Conservation (phyloP, 2,329 filamentous ascomycete species). For the Ophiosphaerella narmari region DNA sequence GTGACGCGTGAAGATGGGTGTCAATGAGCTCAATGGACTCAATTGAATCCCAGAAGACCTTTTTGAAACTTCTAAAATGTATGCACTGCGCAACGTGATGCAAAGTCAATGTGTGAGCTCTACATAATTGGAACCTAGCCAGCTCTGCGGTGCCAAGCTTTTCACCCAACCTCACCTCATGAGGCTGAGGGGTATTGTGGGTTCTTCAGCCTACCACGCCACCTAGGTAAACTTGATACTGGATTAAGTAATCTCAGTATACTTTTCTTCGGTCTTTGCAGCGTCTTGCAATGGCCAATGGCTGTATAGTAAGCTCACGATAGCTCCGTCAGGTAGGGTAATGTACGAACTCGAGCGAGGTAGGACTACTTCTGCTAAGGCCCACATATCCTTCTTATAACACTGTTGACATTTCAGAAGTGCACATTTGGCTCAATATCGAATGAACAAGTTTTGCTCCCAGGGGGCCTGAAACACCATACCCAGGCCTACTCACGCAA, state of each 20-base stretch:
- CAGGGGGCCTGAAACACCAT: too few relatives aligned
- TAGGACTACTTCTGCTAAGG: too few relatives aligned
- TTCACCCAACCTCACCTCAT: constrained; percentile 30
- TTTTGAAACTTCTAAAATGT: constrained; percentile 22
- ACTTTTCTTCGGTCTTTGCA: neutral
- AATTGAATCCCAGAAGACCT: constrained; percentile 23
- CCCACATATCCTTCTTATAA: too few relatives aligned
- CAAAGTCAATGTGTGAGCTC: constrained; percentile 23
- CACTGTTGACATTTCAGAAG: too few relatives aligned
- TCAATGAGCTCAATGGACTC: constrained; percentile 34
- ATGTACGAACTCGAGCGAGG: too few relatives aligned
- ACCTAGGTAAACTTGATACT: neutral
- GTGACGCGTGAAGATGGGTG: constrained; percentile 32
- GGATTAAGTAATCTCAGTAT: constrained; percentile 6
- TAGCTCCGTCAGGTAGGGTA: constrained; percentile 1
- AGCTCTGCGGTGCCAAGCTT: constrained; percentile 37
- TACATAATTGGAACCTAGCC: constrained; percentile 26
- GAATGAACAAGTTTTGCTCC: too few relatives aligned
- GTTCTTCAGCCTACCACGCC: constrained; percentile 9
- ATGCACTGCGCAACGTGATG: constrained; percentile 24
- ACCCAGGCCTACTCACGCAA: too few relatives aligned
- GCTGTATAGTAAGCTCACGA: neutral
- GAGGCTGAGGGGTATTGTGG: constrained; percentile 1
- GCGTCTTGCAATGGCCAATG: neutral
- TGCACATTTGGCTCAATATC: too few relatives aligned